Evolutionary conservation across 2,329 filamentous ascomycete species (phyloP).

Genomic region (Beauveria caledonica): DNA sequence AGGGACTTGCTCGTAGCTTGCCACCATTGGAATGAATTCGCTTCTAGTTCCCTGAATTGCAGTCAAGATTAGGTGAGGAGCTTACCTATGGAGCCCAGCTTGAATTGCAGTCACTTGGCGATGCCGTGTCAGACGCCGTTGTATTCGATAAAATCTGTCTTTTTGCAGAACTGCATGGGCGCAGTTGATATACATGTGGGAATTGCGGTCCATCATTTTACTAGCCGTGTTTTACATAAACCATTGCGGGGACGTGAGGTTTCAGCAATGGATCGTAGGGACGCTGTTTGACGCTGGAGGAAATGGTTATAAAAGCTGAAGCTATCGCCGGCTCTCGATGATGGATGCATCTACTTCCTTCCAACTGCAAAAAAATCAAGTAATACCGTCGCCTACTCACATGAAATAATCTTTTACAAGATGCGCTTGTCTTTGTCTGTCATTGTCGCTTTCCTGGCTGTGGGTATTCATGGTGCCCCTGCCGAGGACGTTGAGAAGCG

Average conservation of each 20-base stretch:
- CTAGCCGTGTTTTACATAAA: not conserved
- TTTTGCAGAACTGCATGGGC: not conserved
- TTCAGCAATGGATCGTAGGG: not conserved
- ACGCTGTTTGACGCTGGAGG: not conserved
- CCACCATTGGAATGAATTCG: not conserved
- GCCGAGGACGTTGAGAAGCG: not conserved
- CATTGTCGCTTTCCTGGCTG: not conserved
- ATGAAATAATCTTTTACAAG: not conserved
- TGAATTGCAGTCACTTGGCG: not conserved
- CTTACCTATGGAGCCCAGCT: not conserved
- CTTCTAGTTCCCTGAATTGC: not conserved
- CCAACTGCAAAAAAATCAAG: not conserved
- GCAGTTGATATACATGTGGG: not conserved
- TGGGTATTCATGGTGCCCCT: not conserved
- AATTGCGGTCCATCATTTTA: not conserved
- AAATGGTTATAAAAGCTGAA: not conserved
- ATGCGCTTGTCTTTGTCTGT: slow-evolving; percentile 3
- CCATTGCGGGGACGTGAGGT: not conserved
- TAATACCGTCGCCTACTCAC: not conserved
- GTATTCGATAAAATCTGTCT: not conserved
- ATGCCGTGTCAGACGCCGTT: not conserved
- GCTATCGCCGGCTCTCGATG: not conserved
- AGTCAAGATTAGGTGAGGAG: not conserved
- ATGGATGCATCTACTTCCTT: not conserved
- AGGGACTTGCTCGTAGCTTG: not conserved